Base-by-base conservation (phyloP, 2,329 filamentous ascomycete genomes). In the Colletotrichum sojae region DNA sequence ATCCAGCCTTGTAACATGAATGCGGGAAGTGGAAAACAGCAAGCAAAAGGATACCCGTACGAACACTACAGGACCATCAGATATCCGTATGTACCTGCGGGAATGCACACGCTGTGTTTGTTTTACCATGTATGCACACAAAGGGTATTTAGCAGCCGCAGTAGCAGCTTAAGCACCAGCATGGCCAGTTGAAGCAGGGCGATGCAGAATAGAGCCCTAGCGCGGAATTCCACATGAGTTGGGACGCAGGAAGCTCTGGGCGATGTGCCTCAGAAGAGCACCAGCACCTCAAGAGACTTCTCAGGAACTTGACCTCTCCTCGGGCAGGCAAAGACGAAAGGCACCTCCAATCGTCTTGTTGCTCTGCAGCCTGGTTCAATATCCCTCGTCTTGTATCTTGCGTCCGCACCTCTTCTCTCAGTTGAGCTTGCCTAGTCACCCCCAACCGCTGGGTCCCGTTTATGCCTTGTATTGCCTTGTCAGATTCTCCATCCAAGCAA, bases 11-110 rank as follows among this genome's bases (percentile, higher is more conserved):
- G 49, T 49, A 43, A 68, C 49, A 48, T 54, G 60, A 43, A 59
- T 18, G 54, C 66, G 66, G 66, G 62, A 69, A 69, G 36, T 48
- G 31, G 22, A 65, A 20, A 55, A 10, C 51, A 54, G 49, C 22
- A n/a, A 25, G 45, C 56, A 13, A 59, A 20, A 43, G 13, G 10
- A n/a, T n/a, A 13, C 16, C 13, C 16, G 40, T 43, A 43, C 40
- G 10, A 36, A 36, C 31, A 36, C 31, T 43, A 15, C 40, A 43
- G 40, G 6, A 43, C 10, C 31, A 10, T 9, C 31, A 36, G 31
- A 36, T 10, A 36, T 25, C 22, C 22, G 22, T 25, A 25, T 12
- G 31, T 36, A 36, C 31, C 31, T 36, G 31, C 31, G 31, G 31
- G 31, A 36, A 36, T 36, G 31, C 31, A 36, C 31, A 36, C 8